These are phyloP conservation scores for Exophiala sideris DNA, from an alignment of 2,329 filamentous ascomycete species.

Conservation along the genomic window DNA sequence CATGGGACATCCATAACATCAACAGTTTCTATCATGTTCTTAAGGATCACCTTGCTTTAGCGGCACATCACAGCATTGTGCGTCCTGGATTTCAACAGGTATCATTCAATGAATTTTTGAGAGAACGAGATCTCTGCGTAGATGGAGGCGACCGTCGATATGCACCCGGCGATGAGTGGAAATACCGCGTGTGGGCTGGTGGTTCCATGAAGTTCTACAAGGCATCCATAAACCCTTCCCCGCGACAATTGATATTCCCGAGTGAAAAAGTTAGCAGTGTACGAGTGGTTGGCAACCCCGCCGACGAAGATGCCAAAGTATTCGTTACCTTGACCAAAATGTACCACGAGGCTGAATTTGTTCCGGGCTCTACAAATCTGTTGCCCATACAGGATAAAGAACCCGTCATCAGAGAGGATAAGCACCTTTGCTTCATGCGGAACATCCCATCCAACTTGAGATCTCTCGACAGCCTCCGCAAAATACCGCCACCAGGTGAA, in stretches of 20 bases:
- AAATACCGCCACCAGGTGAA: constrained; percentile 35
- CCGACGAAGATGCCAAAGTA: constrained; percentile 50
- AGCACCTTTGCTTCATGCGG: constrained; percentile 64
- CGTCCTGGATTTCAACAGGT: constrained; percentile 75
- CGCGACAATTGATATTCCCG: constrained; percentile 39
- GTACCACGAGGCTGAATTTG: constrained; percentile 37
- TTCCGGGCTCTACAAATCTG: constrained; percentile 26
- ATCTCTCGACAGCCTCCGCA: constrained; percentile 7
- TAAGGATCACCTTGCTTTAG: constrained; percentile 18
- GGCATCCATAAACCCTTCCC: constrained; percentile 30
- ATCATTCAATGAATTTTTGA: constrained; percentile 70
- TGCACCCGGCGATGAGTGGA: constrained; percentile 68
- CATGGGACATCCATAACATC: constrained; percentile 2
- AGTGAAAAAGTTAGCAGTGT: constrained; percentile 49
- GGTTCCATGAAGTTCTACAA: constrained; percentile 60
- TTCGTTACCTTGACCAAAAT: constrained; percentile 45
- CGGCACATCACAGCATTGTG: constrained; percentile 21
- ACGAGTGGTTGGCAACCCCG: constrained; percentile 48
- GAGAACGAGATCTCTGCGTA: constrained; percentile 60
- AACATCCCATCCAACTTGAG: constrained; percentile 33
- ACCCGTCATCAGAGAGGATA: constrained; percentile 53
- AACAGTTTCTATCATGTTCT: constrained; percentile 2
- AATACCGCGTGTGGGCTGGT: constrained; percentile 83
- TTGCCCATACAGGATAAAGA: constrained; percentile 30
- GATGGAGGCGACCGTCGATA: constrained; percentile 83